phyloP scores from a whole-genome alignment of 371 early-diverging fungal genomes.

The Mortierella sp. region DNA sequence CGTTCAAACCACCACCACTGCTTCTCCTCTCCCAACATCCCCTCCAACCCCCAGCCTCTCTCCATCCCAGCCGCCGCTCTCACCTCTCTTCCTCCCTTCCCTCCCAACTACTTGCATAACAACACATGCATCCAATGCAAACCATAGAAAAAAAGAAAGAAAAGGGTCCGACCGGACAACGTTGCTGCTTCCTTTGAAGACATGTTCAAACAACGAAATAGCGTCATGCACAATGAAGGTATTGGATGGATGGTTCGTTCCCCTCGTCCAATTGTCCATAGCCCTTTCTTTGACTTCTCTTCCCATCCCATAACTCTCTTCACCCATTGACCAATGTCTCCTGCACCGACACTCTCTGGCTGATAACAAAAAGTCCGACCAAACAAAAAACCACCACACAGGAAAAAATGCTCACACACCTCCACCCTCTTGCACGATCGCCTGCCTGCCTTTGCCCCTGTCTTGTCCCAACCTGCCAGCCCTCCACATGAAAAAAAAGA shows the following conservation, averaged over 20 bases:
- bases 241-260: neutral
- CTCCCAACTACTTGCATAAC: neutral
- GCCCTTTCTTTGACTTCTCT: neutral
- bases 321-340: neutral
- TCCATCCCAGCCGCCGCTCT: neutral
- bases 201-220: neutral
- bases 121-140: slow-evolving; percentile 2
- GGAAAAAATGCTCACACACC: neutral
- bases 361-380: slow-evolving; percentile 11
- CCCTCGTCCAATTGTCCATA: neutral
- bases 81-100: neutral
- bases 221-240: neutral
- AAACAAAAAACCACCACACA: neutral
- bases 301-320: neutral
- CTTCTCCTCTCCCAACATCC: neutral
- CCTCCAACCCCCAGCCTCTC: neutral
- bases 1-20: neutral
- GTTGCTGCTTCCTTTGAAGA: neutral
- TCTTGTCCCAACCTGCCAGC: neutral
- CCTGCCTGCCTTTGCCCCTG: no score
- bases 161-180: neutral
- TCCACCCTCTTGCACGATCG: neutral
- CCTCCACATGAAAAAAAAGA: slow-evolving; percentile 6
- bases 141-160: neutral
- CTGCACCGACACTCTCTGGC: no score